A percentile compares a stretch with the other conserved stretches of the same genome.
These are phyloP conservation scores for Cryptococcus depauperatus DNA, from an alignment of 1,284 basidiomycete genomes.

Conservation along the genomic window DNA sequence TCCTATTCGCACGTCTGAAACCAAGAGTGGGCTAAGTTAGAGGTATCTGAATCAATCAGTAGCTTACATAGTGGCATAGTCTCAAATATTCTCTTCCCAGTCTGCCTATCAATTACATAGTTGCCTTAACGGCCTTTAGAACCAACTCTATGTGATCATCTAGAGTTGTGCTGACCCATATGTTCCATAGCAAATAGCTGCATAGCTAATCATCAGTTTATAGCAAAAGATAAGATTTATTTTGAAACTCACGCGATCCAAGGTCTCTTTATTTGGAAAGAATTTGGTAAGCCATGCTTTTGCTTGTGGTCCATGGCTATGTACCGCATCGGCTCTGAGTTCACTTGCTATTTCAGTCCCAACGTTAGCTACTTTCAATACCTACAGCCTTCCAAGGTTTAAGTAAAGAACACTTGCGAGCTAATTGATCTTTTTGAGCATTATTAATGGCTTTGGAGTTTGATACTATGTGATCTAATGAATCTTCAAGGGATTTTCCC, in stretches of 20 bases:
- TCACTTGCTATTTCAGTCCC: slow-evolving; percentile 22
- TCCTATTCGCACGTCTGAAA: slow-evolving; percentile 48
- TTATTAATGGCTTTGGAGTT: slow-evolving; percentile 11
- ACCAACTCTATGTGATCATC: slow-evolving; percentile 2
- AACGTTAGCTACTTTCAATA: not conserved
- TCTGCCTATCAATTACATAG: slow-evolving; percentile 56
- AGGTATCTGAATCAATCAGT: no score
- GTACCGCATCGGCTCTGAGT: slow-evolving; percentile 27
- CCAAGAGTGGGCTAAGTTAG: no score
- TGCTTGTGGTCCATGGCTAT: slow-evolving; percentile 20
- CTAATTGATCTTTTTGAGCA: slow-evolving; percentile 20
- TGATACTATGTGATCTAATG: slow-evolving; percentile 26
- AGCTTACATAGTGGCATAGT: slow-evolving; percentile 69
- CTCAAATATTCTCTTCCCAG: slow-evolving; percentile 62
- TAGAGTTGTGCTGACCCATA: slow-evolving; percentile 38
- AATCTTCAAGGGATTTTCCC: slow-evolving; percentile 30
- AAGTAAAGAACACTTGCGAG: slow-evolving; percentile 18
- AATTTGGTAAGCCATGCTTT: slow-evolving; percentile 32
- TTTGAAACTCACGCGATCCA: slow-evolving; percentile 28
- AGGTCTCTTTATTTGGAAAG: slow-evolving; percentile 33
- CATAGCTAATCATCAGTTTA: not conserved
- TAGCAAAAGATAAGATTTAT: not conserved
- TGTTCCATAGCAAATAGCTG: slow-evolving; percentile 41
- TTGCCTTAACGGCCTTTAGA: no score
- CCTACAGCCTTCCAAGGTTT: not conserved